Evolutionary conservation across 140 eudicot genomes (phyloP).

Genomic region (Cichorium intybus): DNA sequence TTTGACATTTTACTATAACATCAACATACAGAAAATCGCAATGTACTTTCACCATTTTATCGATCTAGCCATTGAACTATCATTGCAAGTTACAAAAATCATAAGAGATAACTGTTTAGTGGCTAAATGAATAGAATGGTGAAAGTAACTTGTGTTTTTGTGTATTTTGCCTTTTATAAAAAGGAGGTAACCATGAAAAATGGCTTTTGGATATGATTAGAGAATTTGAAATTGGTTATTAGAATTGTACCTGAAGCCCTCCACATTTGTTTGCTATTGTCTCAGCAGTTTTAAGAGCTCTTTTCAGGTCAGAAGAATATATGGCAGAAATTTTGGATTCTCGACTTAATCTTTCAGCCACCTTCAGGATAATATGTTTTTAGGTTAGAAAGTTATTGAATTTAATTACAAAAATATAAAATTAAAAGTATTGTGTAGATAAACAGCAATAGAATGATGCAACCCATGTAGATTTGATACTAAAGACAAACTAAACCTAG

Average conservation of each 20-base stretch:
- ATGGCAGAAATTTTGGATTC: slow-evolving; percentile 70
- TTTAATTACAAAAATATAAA: slow-evolving; percentile 2
- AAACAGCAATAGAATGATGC: slow-evolving; percentile 7
- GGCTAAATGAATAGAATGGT: background rate
- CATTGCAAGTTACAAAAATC: no score
- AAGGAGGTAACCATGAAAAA: no score
- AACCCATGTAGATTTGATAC: no score
- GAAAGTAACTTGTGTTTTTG: no score
- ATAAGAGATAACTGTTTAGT: no score
- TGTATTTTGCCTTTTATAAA: no score
- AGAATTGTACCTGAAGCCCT: slow-evolving; percentile 65
- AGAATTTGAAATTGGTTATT: background rate
- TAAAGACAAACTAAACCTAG: no score
- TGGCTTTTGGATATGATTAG: no score
- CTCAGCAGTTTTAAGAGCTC: slow-evolving; percentile 84
- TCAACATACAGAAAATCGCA: no score
- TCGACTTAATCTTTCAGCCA: slow-evolving; percentile 73
- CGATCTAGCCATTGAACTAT: no score
- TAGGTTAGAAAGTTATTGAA: background rate
- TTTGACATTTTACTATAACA: no score
- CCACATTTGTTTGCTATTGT: slow-evolving; percentile 77
- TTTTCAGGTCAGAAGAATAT: slow-evolving; percentile 85
- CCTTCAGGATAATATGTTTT: slow-evolving; percentile 39
- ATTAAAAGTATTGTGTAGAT: background rate
- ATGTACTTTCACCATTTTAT: no score